phyloP scores from a whole-genome alignment of 257 asterid species.

The Linderniella brevidens region DNA sequence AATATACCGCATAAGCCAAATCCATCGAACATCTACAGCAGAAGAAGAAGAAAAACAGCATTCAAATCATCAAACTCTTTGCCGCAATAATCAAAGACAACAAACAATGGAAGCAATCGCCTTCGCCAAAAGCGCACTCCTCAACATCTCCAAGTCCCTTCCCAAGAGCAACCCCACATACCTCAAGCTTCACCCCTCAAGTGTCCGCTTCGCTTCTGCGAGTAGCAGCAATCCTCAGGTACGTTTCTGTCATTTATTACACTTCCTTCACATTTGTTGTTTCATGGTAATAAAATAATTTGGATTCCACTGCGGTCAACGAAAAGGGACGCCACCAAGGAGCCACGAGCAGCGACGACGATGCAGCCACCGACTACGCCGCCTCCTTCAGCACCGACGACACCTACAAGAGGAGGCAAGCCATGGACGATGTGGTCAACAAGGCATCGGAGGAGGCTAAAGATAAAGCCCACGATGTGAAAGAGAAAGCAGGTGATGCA shows the following conservation, averaged over 20 bases:
- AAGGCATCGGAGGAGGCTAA: constrained; percentile 14
- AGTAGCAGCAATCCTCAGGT: constrained; percentile 34
- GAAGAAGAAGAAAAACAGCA: no score
- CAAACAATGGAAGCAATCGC: constrained; percentile 40
- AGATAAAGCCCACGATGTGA: constrained; percentile 14
- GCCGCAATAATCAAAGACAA: no score
- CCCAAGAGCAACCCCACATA: constrained; percentile 17
- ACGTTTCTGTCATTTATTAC: background rate
- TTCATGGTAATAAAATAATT: constrained; percentile 11
- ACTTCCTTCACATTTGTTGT: constrained; percentile 16
- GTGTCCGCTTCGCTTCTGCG: constrained; percentile 60
- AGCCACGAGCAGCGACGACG: constrained; percentile 22
- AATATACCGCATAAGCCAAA: no score
- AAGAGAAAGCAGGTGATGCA: constrained; percentile 1
- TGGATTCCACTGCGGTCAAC: no score
- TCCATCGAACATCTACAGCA: no score
- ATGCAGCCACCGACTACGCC: constrained; percentile 17
- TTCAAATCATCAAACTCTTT: no score
- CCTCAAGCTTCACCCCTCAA: constrained; percentile 17
- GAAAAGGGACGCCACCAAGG: background rate
- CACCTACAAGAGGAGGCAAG: constrained; percentile 12
- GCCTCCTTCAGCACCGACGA: constrained; percentile 17
- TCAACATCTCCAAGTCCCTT: constrained; percentile 25
- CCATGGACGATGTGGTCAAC: constrained; percentile 14
- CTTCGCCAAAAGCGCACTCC: constrained; percentile 18